Percentiles rank a stretch among this genome's conserved stretches.
These are phyloP conservation scores for Nothopassalora personata DNA, from an alignment of 2,329 filamentous ascomycete species.

Conservation along the genomic window DNA sequence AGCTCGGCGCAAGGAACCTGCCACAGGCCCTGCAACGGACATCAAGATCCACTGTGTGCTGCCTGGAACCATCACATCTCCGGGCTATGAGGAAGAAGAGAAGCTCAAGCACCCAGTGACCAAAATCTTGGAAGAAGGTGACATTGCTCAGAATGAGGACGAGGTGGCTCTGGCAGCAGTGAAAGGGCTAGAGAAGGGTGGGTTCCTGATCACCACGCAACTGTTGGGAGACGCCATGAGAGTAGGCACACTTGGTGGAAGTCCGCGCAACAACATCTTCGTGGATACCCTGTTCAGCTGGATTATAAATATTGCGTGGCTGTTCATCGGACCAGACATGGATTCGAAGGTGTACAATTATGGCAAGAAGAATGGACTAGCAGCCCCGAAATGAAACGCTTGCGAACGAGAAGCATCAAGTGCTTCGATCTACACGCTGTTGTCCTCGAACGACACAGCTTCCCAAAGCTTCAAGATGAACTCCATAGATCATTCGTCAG, in stretches of 20 bases:
- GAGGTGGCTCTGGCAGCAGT: constrained; percentile 68
- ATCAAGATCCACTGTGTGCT: constrained; percentile 77
- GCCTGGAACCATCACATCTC: constrained; percentile 75
- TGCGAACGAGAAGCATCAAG: neutral
- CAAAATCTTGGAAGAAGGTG: constrained; percentile 71
- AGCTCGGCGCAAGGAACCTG: constrained; percentile 36
- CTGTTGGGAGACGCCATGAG: constrained; percentile 69
- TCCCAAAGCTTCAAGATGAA: neutral
- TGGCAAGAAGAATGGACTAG: constrained; percentile 50
- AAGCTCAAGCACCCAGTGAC: constrained; percentile 75
- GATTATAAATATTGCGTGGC: constrained; percentile 49
- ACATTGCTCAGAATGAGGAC: constrained; percentile 72
- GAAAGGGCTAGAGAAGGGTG: constrained; percentile 68
- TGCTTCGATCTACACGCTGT: no score
- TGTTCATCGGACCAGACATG: constrained; percentile 54
- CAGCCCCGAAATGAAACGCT: neutral
- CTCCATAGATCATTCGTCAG: neutral
- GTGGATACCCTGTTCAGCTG: constrained; percentile 52
- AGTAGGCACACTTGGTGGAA: constrained; percentile 49
- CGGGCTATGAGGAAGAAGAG: constrained; percentile 72
- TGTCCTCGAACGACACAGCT: neutral
- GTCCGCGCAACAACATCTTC: constrained; percentile 49
- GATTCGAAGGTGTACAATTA: constrained; percentile 53
- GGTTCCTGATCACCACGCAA: constrained; percentile 73
- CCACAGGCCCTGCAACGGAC: constrained; percentile 51